phyloP scores from a whole-genome alignment of 1,284 basidiomycete species.

The Trichosporon sp. region DNA sequence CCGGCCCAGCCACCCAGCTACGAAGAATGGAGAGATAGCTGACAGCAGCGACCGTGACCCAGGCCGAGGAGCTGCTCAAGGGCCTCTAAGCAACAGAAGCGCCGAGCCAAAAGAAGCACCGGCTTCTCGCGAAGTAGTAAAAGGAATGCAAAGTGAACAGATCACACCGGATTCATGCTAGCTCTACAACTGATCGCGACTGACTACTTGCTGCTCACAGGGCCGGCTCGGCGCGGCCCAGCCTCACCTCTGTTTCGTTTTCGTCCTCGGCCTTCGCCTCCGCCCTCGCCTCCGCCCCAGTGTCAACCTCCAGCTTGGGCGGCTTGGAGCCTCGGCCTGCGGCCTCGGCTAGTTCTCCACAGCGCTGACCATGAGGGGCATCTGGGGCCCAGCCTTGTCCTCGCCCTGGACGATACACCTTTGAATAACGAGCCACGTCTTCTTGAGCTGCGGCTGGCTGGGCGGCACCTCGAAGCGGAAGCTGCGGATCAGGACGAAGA shows the following conservation, averaged over 20 bases:
- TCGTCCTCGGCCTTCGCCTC: neutral
- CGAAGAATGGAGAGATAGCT: neutral
- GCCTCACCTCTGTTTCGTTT: too few relatives aligned
- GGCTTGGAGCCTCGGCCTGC: too few relatives aligned
- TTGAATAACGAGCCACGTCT: slow-evolving; percentile 35
- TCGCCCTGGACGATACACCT: slow-evolving; percentile 42
- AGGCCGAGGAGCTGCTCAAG: slow-evolving; percentile 59
- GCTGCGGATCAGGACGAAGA: slow-evolving; percentile 58
- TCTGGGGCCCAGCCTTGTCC: slow-evolving; percentile 44
- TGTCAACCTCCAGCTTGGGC: neutral
- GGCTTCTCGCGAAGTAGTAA: neutral
- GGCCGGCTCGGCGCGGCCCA: too few relatives aligned
- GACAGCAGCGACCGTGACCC: slow-evolving; percentile 55
- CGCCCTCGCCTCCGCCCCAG: neutral
- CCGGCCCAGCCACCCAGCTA: too few relatives aligned
- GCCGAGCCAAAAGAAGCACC: neutral
- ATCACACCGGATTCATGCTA: neutral
- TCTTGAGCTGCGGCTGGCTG: slow-evolving; percentile 22
- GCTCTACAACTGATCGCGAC: neutral
- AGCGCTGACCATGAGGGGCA: slow-evolving; percentile 33
- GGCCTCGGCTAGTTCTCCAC: neutral
- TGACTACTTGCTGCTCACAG: too few relatives aligned
- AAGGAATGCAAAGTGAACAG: neutral
- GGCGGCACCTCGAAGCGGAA: slow-evolving; percentile 57
- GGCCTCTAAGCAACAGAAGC: slow-evolving; percentile 41